Evolutionary conservation across 2,329 filamentous ascomycete genomes (phyloP).

Genomic region (Ilyonectria destructans): DNA sequence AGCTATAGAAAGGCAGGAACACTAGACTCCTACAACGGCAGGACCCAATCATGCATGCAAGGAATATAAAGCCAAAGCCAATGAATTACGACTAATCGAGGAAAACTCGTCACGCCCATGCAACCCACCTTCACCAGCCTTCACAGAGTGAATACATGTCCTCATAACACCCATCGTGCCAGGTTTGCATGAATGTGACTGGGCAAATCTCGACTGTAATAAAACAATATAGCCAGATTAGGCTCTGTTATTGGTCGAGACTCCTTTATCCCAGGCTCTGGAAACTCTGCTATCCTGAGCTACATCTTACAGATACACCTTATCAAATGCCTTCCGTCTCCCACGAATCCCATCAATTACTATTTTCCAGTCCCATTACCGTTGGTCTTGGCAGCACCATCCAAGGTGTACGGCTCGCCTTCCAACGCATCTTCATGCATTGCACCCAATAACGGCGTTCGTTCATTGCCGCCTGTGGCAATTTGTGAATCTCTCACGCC

Average conservation of each 20-base stretch:
- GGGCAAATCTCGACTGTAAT: not conserved
- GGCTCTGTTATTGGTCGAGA: not conserved
- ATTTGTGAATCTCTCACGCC: conserved; percentile 35
- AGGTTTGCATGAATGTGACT: not conserved
- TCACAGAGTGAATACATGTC: not conserved
- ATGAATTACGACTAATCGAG: not conserved
- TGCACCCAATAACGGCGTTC: conserved; percentile 51
- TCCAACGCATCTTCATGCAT: conserved; percentile 42
- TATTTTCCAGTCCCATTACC: conserved; percentile 40
- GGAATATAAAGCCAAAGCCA: not conserved
- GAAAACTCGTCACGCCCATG: not conserved
- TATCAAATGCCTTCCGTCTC: conserved; percentile 23
- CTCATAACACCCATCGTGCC: not conserved
- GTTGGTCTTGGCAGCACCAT: conserved; percentile 39
- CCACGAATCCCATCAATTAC: conserved; percentile 20
- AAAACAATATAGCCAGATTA: not conserved
- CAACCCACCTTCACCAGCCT: not conserved
- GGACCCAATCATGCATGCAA: not conserved
- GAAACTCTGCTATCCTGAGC: not conserved
- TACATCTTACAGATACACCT: conserved; percentile 5
- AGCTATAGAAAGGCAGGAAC: not conserved
- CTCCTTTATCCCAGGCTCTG: not conserved
- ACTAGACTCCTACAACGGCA: not conserved
- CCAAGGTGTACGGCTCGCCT: conserved; percentile 26
- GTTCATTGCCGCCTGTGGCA: conserved; percentile 44